Evolutionary conservation across 2,329 filamentous ascomycete genomes (phyloP).

Genomic region (Hypoxylon sp.): DNA sequence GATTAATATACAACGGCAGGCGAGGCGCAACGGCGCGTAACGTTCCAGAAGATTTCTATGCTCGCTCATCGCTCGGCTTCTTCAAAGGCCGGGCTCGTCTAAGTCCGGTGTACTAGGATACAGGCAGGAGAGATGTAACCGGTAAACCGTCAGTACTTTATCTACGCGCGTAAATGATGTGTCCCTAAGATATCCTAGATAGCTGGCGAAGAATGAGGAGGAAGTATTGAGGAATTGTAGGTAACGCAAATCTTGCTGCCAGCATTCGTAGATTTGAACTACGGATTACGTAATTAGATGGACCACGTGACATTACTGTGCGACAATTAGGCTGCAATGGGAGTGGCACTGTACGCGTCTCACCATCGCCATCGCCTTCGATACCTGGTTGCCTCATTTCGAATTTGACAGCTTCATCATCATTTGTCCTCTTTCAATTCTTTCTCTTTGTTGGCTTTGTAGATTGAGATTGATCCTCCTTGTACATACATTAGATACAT

Average conservation of each 20-base stretch:
- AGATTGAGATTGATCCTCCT: background rate
- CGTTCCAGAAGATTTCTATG: constrained; percentile 44
- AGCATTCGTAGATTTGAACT: constrained; percentile 1
- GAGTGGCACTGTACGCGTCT: constrained; percentile 28
- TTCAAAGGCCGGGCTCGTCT: constrained; percentile 9
- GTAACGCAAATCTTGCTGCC: background rate
- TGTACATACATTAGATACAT: background rate
- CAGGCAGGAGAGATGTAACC: constrained; percentile 28
- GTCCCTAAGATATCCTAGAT: constrained; percentile 2
- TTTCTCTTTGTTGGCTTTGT: background rate
- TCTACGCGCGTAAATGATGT: constrained; percentile 30
- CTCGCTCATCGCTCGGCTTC: background rate
- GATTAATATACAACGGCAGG: constrained; percentile 23
- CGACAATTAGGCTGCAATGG: constrained; percentile 19
- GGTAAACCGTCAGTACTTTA: background rate
- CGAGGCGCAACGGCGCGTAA: constrained; percentile 25
- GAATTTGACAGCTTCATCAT: constrained; percentile 3
- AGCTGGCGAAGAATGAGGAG: background rate
- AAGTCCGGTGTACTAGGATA: constrained; percentile 21
- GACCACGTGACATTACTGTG: constrained; percentile 24
- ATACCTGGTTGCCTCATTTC: constrained; percentile 7
- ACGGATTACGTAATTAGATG: constrained; percentile 6
- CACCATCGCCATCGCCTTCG: constrained; percentile 10
- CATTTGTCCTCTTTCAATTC: background rate
- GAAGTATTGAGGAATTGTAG: background rate